A percentile compares a stretch with the other conserved stretches of the same genome.
phyloP scores from a whole-genome alignment of 306 rosid species.

The Oemleria cerasiformis region DNA sequence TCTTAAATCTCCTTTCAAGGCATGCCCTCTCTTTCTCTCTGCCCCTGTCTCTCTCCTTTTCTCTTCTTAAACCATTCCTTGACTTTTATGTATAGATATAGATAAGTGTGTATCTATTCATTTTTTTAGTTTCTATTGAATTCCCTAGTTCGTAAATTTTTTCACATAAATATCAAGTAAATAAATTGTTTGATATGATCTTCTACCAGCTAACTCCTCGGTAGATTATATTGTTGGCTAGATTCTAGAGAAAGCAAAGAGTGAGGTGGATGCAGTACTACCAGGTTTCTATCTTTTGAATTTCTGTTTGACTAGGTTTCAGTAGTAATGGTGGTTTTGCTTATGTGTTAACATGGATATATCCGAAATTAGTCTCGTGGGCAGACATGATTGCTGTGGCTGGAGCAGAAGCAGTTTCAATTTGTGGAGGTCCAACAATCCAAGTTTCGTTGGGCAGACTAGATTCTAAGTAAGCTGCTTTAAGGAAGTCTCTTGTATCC shows the following conservation, averaged over 20 bases:
- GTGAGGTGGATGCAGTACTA: conserved; percentile 59
- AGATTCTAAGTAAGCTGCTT: conserved; percentile 69
- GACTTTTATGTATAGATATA: not conserved
- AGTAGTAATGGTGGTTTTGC: conserved; percentile 21
- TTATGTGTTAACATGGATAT: conserved; percentile 32
- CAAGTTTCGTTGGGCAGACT: conserved; percentile 69
- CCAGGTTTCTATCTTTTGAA: conserved; percentile 56
- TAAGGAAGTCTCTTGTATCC: not conserved
- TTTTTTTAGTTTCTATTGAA: not conserved
- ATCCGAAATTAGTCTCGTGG: conserved; percentile 69
- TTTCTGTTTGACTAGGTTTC: conserved; percentile 19
- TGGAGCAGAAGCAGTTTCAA: conserved; percentile 89
- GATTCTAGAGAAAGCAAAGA: conserved; percentile 81
- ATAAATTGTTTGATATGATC: conserved; percentile 11
- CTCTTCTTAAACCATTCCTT: not conserved
- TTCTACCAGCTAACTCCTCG: conserved; percentile 31
- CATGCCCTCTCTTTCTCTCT: conserved; percentile 33
- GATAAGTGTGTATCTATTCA: not conserved
- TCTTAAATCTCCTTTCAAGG: conserved; percentile 76
- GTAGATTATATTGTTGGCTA: conserved; percentile 37
- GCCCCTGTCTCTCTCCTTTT: not conserved
- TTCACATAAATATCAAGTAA: conserved; percentile 2
- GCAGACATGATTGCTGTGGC: conserved; percentile 92
- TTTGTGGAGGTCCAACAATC: conserved; percentile 90
- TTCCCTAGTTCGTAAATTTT: not conserved